Base-by-base conservation (phyloP, 371 early-diverging fungal genomes). In the Gilbertella persicaria region DNA sequence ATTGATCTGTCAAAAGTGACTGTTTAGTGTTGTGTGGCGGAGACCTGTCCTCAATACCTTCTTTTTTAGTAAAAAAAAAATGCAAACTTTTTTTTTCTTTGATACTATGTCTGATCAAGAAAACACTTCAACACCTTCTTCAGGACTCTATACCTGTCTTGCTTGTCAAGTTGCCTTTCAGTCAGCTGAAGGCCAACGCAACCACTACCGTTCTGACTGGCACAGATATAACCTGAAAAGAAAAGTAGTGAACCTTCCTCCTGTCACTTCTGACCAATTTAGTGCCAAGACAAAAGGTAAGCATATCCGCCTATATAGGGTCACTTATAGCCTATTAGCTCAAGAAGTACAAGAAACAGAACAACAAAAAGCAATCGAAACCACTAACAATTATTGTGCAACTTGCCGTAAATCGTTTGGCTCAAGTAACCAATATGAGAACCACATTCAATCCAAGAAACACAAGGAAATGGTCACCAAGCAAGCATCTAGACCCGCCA, bases 211-310 rank as follows among this genome's bases (percentile, higher is more conserved):
- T 56, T 58, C 85, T 12, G 93, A 93, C 64, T 94, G 93, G 92
- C 94, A 94, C 64, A 77, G 91, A 24, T 94, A 94, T 71, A 94
- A 94, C 69, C 73, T 94, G 40, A 92, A 92, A 64, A 81, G 93
- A 60, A 92, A 92, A 69, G 88, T 91, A 17, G 91, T 88, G 19
- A 84, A 79, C 28, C 71, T 92, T n/a, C 90, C 90, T 7, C 88
- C 90, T 30, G 85, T 94, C 37, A 53, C 82, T 10, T 69, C 74
- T 13, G 87, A 90, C 21, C 80, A 77, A 51, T 94, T 92, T 78
- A 71, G 79, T 17, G 70, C 72, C 41, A 78, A 74, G 60, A 55
- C 58, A 9, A 62, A 73, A 45, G 79, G 82, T 73, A 66, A 45
- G 23, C 12, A 25, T n/a, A 2, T 13, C 13, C 33, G 33, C 12